Evolutionary conservation across 179 eudicot genomes (phyloP), one percentile per base, ranked within the genome.

Genomic region (Silene noctiflora): DNA sequence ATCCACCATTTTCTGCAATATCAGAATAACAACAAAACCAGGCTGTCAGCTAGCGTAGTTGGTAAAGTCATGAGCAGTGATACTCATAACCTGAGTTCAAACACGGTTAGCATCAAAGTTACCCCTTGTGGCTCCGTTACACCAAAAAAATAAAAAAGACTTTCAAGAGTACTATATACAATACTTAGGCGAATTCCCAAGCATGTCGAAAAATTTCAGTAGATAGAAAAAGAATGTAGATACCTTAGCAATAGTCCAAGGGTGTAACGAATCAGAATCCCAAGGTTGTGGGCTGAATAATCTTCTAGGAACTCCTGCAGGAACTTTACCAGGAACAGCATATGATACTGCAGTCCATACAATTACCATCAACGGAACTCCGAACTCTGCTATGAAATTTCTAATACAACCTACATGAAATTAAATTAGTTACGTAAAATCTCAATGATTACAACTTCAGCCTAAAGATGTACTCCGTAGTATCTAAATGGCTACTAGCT

Each of bases 171-270:
- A n/a, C n/a, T n/a, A n/a, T n/a, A n/a, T n/a, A n/a, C n/a, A n/a
- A n/a, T n/a, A n/a, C n/a, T 35, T 33, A 1, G 35, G 44, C 44
- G 6, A 39, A 39, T 42, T 42, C 12, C 1, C 1, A 12, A 7
- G 46, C 46, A 42, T 8, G 46, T 42, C 46, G 46, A 42, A 42
- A 42, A 42, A 7, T n/a, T 44, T 44, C 13, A 44, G 13, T 9
- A 44, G 13, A 10, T 44, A 3, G 14, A 3, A 44, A 12, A 56
- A n/a, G 17, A 73, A 13, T 27, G 5, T 39, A 75, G 42, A 62
- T 55, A 91, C 96, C 88, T 78, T 89, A 44, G 87, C 65, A 69
- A 88, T 88, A 0, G 86, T 90, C 97, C 94, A 91, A 72, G 89
- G 86, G 62, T 83, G 69, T 42, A 79, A 74, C 17, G 94, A 81